Evolutionary conservation across 441 rosid genomes (phyloP).

Genomic region (Corymbia calophylla): DNA sequence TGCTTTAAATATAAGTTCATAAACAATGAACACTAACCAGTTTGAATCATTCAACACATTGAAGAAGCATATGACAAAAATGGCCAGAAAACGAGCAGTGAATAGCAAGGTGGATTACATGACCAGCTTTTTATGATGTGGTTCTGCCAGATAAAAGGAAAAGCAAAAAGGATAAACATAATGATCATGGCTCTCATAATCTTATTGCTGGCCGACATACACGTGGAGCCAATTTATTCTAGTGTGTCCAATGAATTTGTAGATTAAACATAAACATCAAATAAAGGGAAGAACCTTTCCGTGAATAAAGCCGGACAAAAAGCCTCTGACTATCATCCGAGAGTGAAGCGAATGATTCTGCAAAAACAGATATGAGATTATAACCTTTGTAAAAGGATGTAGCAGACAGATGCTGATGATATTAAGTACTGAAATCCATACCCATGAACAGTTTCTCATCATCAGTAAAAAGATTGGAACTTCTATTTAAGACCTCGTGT

Average conservation of each 20-base stretch:
- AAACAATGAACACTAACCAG: neutral
- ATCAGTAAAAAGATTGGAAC: conserved; percentile 50
- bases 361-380: conserved; percentile 13
- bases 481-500: conserved; percentile 55
- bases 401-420: neutral
- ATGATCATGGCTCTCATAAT: neutral
- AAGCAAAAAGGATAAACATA: neutral
- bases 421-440: conserved; percentile 17
- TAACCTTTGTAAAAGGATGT: neutral
- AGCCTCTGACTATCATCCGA: conserved; percentile 77
- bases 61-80: neutral
- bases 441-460: conserved; percentile 61
- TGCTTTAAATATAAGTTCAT: neutral
- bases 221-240: neutral
- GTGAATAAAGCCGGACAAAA: conserved; percentile 74
- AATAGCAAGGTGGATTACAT: neutral
- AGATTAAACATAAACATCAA: neutral
- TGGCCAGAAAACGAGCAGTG: neutral
- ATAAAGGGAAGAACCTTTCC: conserved; percentile 50
- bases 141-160: neutral
- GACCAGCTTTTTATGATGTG: neutral
- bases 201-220: neutral
- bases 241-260: neutral
- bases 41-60: neutral
- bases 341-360: conserved; percentile 67